Evolutionary conservation across 1,139 yeast species (phyloP).

Genomic region (Candida sanyaensis): DNA sequence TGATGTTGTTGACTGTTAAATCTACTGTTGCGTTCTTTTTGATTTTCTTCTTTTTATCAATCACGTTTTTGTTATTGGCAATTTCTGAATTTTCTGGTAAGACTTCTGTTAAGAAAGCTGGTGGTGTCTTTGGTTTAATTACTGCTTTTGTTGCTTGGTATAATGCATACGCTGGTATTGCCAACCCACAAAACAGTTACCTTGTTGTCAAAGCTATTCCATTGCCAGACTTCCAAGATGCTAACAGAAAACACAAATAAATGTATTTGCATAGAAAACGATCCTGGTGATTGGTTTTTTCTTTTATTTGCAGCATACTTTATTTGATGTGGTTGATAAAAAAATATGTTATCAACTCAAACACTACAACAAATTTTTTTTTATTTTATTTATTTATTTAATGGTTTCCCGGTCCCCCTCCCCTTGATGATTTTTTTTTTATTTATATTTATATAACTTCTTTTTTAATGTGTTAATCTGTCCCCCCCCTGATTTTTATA

Average conservation of each 20-base stretch:
- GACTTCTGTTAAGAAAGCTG: slow-evolving; percentile 54
- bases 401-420: slow-evolving; percentile 7
- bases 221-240: slow-evolving; percentile 41
- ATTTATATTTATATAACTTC: slow-evolving; percentile 3
- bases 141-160: slow-evolving; percentile 86
- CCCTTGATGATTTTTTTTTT: neutral
- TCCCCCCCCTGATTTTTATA: slow-evolving; percentile 9
- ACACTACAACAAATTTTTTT: neutral
- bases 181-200: slow-evolving; percentile 70
- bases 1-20: slow-evolving; percentile 68
- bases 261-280: neutral
- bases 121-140: slow-evolving; percentile 78
- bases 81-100: slow-evolving; percentile 50
- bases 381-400: neutral
- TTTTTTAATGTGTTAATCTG: slow-evolving; percentile 12
- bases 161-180: slow-evolving; percentile 89
- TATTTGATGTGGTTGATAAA: neutral
- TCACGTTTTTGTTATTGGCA: slow-evolving; percentile 70
- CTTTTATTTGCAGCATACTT: neutral
- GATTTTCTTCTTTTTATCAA: slow-evolving; percentile 61
- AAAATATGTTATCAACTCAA: neutral
- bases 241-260: slow-evolving; percentile 7
- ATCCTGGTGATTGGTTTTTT: neutral
- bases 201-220: slow-evolving; percentile 54
- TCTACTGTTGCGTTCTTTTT: slow-evolving; percentile 78